Percentiles rank a stretch among this genome's conserved stretches.
These are phyloP conservation scores for Cyberlindnera mycetangii DNA, from an alignment of 805 yeast species.

Conservation along the genomic window DNA sequence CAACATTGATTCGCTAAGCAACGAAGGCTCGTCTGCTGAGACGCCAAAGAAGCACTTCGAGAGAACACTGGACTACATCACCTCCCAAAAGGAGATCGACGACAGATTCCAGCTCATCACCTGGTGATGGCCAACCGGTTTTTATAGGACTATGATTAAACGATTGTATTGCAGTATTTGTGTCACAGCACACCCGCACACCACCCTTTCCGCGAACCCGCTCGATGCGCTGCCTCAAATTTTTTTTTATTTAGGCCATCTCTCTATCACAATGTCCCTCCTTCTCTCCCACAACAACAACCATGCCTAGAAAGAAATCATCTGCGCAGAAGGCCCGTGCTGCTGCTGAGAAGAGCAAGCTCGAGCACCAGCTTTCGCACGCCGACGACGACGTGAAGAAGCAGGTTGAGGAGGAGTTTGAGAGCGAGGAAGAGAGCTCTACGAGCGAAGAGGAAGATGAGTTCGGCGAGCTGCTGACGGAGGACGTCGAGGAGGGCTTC, in stretches of 20 bases:
- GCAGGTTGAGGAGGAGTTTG: conserved; percentile 31
- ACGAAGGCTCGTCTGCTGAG: conserved; percentile 17
- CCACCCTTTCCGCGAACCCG: conserved; percentile 1
- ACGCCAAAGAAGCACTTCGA: conserved; percentile 49
- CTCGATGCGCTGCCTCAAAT: conserved; percentile 3
- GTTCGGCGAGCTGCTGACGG: conserved; percentile 82
- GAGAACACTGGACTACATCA: conserved; percentile 69
- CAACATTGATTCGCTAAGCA: conserved; percentile 38
- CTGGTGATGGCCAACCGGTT: conserved; percentile 17
- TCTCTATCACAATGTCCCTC: no score
- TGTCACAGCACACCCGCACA: conserved; percentile 1
- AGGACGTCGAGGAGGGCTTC: conserved; percentile 79
- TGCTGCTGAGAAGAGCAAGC: conserved; percentile 29
- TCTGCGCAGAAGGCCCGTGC: conserved; percentile 71
- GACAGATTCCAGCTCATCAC: conserved; percentile 59
- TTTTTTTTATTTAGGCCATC: no score
- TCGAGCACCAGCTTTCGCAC: conserved; percentile 24
- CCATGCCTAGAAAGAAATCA: conserved; percentile 85
- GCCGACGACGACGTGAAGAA: conserved; percentile 25
- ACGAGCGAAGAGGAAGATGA: conserved; percentile 75
- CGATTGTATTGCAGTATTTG: no score
- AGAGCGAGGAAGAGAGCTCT: conserved; percentile 36
- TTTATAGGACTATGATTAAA: not conserved
- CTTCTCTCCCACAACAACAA: no score
- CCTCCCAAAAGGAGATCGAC: conserved; percentile 65